Base-by-base conservation (phyloP, 2,329 filamentous ascomycete genomes). In the Ophiostoma angusticollis region DNA sequence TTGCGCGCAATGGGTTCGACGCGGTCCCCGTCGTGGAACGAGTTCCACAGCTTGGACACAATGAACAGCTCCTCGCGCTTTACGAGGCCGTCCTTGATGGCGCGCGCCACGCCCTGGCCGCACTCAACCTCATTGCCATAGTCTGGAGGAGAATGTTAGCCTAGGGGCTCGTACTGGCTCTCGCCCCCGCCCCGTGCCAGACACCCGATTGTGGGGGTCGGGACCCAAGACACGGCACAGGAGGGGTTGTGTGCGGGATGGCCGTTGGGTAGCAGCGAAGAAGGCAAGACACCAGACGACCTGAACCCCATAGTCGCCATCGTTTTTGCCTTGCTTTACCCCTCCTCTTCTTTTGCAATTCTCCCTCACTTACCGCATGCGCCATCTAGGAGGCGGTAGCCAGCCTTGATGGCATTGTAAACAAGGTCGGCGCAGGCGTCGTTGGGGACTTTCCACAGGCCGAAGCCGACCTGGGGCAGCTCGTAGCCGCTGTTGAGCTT, bases 11-110 rank as follows among this genome's bases (percentile, higher is more conserved):
- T 85, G 42, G 78, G 77, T 61, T 80, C 75, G 46, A 89, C 83
- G 51, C 72, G 71, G 50, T 89, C 78, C 51, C 69, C 70, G 53
- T 89, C 80, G 68, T 93, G 84, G 74, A 86, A 93, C 49, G 78
- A 79, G 67, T 89, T 86, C 85, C 86, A 93, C 42, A 94, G 79
- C 70, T 93, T 94, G 61, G 80, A 85, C 48, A 87, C 82, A 56
- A 94, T 78, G 74, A 93, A 93, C 57, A 93, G 80, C 18, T 94
- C 84, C 61, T 83, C 76, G 44, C 84, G 80, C 67, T 79, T 85
- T 50, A 87, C 82, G 42, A 89, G 60, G 31, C 83, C 81, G 9
- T 91, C 84, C 55, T 80, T 72, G 62, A 91, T 84, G 53, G 84
- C 84, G 50, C 80, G 80, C 43, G 78, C 74, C 33, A 89, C 70